Base-by-base conservation (phyloP, 345 rosid species). In the Mallotus nudiflorus region DNA sequence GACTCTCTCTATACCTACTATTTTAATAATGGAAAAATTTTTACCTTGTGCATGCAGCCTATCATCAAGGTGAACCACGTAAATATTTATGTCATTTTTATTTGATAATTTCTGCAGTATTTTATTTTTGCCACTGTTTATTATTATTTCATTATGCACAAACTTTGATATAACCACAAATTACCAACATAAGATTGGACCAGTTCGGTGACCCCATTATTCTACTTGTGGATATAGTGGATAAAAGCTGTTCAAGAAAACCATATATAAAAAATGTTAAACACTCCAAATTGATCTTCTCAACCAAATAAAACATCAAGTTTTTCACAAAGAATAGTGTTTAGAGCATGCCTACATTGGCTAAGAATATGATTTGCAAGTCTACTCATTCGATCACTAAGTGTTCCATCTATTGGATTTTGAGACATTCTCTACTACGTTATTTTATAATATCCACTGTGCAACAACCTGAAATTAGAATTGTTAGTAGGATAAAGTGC, bases 161-260 rank as follows among this genome's bases (percentile, higher is more conserved):
- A n/a, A n/a, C n/a, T n/a, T n/a, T n/a, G n/a, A n/a, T n/a, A n/a
- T n/a, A n/a, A n/a, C n/a, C n/a, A n/a, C n/a, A n/a, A n/a, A n/a
- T n/a, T n/a, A n/a, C n/a, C n/a, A n/a, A n/a, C n/a, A n/a, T n/a
- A n/a, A n/a, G n/a, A n/a, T n/a, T n/a, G n/a, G n/a, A n/a, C n/a
- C n/a, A n/a, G n/a, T n/a, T n/a, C n/a, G n/a, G n/a, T n/a, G n/a
- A n/a, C n/a, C n/a, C n/a, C n/a, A n/a, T n/a, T n/a, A n/a, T 77
- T 89, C 97, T 13, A 91, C 87, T 18, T 97, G 89, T 60, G 98
- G 97, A 72, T 88, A 85, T 65, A 89, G 79, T 62, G 98, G 97
- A 75, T 91, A 89, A 73, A 89, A 91, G 83, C 98, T 94, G 90
- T 73, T 75, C 15, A 65, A 72, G 59, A 50, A 40, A 65, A 37